A percentile compares a stretch with the other conserved stretches of the same genome.
phyloP scores from a whole-genome alignment of 768 basidiomycete genomes.

The Suillus brevipes region DNA sequence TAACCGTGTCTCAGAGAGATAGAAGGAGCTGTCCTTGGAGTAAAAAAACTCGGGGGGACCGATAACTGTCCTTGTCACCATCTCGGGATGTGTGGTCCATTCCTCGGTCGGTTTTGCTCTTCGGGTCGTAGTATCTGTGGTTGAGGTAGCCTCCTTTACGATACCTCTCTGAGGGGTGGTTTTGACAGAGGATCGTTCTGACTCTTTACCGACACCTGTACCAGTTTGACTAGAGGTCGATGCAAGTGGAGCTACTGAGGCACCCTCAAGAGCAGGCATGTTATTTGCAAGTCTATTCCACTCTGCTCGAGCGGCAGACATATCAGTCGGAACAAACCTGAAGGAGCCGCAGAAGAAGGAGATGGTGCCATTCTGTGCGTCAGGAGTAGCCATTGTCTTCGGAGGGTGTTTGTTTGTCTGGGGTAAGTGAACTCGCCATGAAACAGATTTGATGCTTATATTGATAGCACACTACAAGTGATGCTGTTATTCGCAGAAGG shows the following conservation, averaged over 20 bases:
- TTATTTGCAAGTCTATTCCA: not conserved
- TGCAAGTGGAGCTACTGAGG: not conserved
- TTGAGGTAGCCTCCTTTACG: not conserved
- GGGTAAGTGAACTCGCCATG: not conserved
- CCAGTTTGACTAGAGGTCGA: not conserved
- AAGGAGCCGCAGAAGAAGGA: not conserved
- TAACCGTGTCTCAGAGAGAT: not conserved
- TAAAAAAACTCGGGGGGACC: slow-evolving; percentile 1
- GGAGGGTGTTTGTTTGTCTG: not conserved
- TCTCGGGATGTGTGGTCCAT: not conserved
- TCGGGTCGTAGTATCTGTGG: not conserved
- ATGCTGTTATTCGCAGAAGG: not conserved
- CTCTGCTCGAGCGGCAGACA: not conserved
- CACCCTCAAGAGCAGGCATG: not conserved
- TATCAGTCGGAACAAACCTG: not conserved
- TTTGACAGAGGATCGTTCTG: not conserved
- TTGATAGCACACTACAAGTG: not conserved
- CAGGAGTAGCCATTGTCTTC: not conserved
- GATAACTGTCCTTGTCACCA: not conserved
- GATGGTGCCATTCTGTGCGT: not conserved
- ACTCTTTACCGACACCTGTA: not conserved
- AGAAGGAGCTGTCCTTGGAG: not conserved
- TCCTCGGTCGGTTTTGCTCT: not conserved
- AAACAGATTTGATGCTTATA: not conserved
- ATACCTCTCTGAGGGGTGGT: not conserved